phyloP scores from a whole-genome alignment of 169 alveolate species.

The Cytauxzoon felis region DNA sequence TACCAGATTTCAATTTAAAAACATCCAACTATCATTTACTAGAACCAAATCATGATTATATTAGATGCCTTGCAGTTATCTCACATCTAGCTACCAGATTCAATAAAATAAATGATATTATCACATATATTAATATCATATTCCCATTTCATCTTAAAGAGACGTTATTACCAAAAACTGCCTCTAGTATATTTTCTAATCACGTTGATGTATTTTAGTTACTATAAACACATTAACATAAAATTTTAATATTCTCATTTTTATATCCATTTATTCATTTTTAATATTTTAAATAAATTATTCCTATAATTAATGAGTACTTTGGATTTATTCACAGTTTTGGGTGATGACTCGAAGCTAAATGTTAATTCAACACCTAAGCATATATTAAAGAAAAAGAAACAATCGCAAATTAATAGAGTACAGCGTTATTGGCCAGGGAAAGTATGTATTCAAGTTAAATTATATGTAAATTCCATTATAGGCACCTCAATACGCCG shows the following conservation, averaged over 20 bases:
- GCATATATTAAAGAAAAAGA: constrained; percentile 39
- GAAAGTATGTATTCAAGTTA: constrained; percentile 36
- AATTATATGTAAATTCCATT: background rate
- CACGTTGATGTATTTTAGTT: constrained; percentile 29
- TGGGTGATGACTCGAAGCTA: constrained; percentile 56
- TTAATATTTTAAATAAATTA: background rate
- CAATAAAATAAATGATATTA: constrained; percentile 9
- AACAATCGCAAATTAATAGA: constrained; percentile 18
- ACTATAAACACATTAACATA: background rate
- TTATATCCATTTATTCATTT: background rate
- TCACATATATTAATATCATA: constrained; percentile 32
- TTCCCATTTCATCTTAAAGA: constrained; percentile 38
- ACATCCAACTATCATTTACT: constrained; percentile 1
- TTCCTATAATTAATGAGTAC: constrained; percentile 27
- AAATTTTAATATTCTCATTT: background rate
- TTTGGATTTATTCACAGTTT: constrained; percentile 35
- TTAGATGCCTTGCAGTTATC: constrained; percentile 55
- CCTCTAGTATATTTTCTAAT: constrained; percentile 14
- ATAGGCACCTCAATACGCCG: constrained; percentile 47
- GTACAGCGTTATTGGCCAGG: constrained; percentile 63
- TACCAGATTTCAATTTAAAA: background rate
- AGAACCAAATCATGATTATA: constrained; percentile 26
- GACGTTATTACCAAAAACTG: constrained; percentile 26
- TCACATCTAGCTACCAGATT: constrained; percentile 38
- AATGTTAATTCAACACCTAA: constrained; percentile 50